These are phyloP conservation scores for Tolypocladium ovalisporum DNA, from an alignment of 2,329 filamentous ascomycete genomes.

Conservation along the genomic window DNA sequence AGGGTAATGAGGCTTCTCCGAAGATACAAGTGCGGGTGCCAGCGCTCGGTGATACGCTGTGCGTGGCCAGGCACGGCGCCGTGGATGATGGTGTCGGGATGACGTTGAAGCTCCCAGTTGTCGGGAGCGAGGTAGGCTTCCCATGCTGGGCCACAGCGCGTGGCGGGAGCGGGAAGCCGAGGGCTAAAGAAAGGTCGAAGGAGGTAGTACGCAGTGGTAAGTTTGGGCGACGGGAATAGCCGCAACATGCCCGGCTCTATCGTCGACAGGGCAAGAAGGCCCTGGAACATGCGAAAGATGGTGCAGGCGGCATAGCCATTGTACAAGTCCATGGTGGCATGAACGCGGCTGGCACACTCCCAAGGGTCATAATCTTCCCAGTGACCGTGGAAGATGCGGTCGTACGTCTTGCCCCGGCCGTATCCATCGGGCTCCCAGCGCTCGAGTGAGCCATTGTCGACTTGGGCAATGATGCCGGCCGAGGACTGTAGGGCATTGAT, in stretches of 20 bases:
- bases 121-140: slow-evolving; percentile 36
- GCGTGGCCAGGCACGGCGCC: slow-evolving; percentile 47
- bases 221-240: slow-evolving; percentile 60
- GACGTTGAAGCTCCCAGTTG: slow-evolving; percentile 33
- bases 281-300: slow-evolving; percentile 50
- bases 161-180: slow-evolving; percentile 28
- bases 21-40: slow-evolving; percentile 46
- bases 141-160: slow-evolving; percentile 31
- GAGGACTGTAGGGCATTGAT: slow-evolving; percentile 30
- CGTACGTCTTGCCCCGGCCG: slow-evolving; percentile 44
- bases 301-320: slow-evolving; percentile 46
- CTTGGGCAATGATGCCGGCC: slow-evolving; percentile 48
- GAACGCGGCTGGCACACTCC: slow-evolving; percentile 41
- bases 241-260: slow-evolving; percentile 59
- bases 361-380: slow-evolving; percentile 48
- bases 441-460: slow-evolving; percentile 61
- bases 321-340: slow-evolving; percentile 44
- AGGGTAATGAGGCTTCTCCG: slow-evolving; percentile 43
- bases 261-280: slow-evolving; percentile 41
- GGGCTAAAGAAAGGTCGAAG: slow-evolving; percentile 47
- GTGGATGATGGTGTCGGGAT: slow-evolving; percentile 45
- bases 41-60: slow-evolving; percentile 45
- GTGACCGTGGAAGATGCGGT: slow-evolving; percentile 38
- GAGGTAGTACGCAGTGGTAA: slow-evolving; percentile 68
- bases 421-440: slow-evolving; percentile 63